These are phyloP conservation scores for Colletotrichum falcatum DNA, from an alignment of 2,329 filamentous ascomycete species.

Conservation along the genomic window DNA sequence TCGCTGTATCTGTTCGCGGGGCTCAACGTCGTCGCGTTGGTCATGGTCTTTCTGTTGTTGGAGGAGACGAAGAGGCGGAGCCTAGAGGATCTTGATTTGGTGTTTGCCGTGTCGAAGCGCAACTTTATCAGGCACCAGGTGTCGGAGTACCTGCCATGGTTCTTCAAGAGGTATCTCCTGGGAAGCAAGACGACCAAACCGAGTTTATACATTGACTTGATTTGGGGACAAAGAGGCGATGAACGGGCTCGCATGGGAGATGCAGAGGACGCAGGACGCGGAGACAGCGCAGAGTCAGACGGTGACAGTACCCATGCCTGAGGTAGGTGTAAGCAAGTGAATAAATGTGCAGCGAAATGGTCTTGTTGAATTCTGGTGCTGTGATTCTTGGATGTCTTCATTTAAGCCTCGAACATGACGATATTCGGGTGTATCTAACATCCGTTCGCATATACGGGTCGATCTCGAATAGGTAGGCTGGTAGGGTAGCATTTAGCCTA, in stretches of 20 bases:
- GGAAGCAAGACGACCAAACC: slow-evolving; percentile 43
- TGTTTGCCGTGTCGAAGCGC: slow-evolving; percentile 55
- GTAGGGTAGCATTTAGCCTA: neutral
- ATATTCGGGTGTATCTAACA: neutral
- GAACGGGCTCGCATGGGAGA: neutral
- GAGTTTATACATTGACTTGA: slow-evolving; percentile 50
- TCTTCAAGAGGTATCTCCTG: slow-evolving; percentile 47
- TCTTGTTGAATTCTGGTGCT: neutral
- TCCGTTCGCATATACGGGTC: neutral
- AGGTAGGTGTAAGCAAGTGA: neutral
- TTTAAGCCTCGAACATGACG: neutral
- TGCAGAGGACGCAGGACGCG: neutral
- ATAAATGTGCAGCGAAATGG: neutral
- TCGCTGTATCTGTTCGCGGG: slow-evolving; percentile 60
- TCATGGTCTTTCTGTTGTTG: slow-evolving; percentile 58
- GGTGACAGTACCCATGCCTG: slow-evolving; percentile 24
- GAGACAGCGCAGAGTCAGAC: slow-evolving; percentile 19
- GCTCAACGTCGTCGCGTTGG: slow-evolving; percentile 59
- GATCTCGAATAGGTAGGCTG: no score
- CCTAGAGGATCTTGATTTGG: slow-evolving; percentile 55
- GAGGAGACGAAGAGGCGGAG: slow-evolving; percentile 57
- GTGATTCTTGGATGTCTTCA: neutral
- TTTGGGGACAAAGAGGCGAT: slow-evolving; percentile 45
- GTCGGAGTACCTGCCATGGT: slow-evolving; percentile 51
- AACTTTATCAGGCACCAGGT: slow-evolving; percentile 54